Evolutionary conservation across 805 yeast genomes (phyloP).

Genomic region (Candida ipomoeae): DNA sequence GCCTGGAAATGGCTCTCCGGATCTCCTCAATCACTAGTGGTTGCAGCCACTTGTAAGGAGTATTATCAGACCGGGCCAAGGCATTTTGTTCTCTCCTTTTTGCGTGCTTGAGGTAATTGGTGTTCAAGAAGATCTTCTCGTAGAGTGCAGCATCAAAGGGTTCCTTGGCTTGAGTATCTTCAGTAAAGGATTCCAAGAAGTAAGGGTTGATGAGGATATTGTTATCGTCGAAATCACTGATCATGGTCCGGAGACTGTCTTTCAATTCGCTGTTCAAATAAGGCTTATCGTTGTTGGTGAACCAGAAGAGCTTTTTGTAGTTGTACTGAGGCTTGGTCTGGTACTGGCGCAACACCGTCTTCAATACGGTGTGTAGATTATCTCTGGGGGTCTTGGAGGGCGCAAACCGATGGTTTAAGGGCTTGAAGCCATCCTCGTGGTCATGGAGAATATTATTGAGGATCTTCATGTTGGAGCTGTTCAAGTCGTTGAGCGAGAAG

Average conservation of each 20-base stretch:
- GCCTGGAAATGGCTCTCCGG: conserved; percentile 45
- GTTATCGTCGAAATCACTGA: conserved; percentile 56
- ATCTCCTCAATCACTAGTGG: conserved; percentile 28
- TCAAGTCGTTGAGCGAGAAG: conserved; percentile 52
- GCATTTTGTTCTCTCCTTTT: neutral
- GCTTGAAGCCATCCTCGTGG: conserved; percentile 16
- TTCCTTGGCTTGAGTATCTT: conserved; percentile 14
- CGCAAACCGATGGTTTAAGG: conserved; percentile 12
- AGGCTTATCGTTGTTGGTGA: conserved; percentile 76
- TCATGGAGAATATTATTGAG: conserved; percentile 51
- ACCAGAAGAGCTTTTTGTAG: conserved; percentile 58
- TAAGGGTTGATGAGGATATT: conserved; percentile 59
- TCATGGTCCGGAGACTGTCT: conserved; percentile 49
- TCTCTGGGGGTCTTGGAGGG: conserved; percentile 18
- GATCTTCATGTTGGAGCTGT: conserved; percentile 52
- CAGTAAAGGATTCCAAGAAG: conserved; percentile 35
- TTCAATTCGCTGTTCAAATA: conserved; percentile 41
- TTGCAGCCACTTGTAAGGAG: conserved; percentile 6
- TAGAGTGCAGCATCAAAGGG: conserved; percentile 42
- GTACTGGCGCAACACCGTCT: conserved; percentile 54
- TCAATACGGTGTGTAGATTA: conserved; percentile 40
- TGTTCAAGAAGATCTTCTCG: conserved; percentile 53
- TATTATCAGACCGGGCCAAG: conserved; percentile 8
- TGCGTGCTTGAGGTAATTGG: conserved; percentile 29
- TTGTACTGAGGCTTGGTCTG: conserved; percentile 42